Conservation (phyloP, 768 basidiomycete species). For the Lentinula sp. region DNA sequence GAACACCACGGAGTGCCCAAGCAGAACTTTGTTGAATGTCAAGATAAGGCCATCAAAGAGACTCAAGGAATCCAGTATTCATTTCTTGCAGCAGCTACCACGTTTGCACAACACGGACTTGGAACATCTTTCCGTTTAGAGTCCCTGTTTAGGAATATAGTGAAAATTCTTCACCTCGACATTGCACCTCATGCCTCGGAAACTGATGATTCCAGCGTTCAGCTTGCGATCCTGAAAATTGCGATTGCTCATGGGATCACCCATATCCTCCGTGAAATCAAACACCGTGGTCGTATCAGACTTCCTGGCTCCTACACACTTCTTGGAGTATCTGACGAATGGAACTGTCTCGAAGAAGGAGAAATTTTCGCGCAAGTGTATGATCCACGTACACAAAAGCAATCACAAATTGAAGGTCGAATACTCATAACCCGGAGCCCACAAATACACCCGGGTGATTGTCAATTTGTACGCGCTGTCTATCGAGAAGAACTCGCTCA, state of each 20-base stretch:
- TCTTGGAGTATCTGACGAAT: slow-evolving; percentile 48
- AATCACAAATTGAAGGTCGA: slow-evolving; percentile 24
- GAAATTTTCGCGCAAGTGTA: slow-evolving; percentile 40
- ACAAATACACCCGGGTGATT: slow-evolving; percentile 46
- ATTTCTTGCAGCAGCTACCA: slow-evolving; percentile 26
- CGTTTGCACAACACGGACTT: slow-evolving; percentile 37
- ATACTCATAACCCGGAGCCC: slow-evolving; percentile 47
- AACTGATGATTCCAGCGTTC: neutral
- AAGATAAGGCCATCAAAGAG: slow-evolving; percentile 28
- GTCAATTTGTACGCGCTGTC: slow-evolving; percentile 34
- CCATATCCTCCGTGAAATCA: slow-evolving; percentile 45
- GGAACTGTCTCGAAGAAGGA: slow-evolving; percentile 36
- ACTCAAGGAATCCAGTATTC: slow-evolving; percentile 27
- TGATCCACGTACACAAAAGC: slow-evolving; percentile 22
- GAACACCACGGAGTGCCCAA: slow-evolving; percentile 35
- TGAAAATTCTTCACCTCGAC: slow-evolving; percentile 22
- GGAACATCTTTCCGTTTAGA: slow-evolving; percentile 39
- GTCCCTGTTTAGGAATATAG: slow-evolving; percentile 33
- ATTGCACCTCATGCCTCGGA: slow-evolving; percentile 10
- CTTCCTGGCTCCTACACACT: slow-evolving; percentile 41
- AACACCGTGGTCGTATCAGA: slow-evolving; percentile 43
- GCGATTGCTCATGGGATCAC: slow-evolving; percentile 31
- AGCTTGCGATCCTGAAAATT: slow-evolving; percentile 25
- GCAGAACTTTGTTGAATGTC: slow-evolving; percentile 28
- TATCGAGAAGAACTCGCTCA: slow-evolving; percentile 29